Conservation (phyloP, 2,329 filamentous ascomycete species). For the Pseudonectria foliicola region DNA sequence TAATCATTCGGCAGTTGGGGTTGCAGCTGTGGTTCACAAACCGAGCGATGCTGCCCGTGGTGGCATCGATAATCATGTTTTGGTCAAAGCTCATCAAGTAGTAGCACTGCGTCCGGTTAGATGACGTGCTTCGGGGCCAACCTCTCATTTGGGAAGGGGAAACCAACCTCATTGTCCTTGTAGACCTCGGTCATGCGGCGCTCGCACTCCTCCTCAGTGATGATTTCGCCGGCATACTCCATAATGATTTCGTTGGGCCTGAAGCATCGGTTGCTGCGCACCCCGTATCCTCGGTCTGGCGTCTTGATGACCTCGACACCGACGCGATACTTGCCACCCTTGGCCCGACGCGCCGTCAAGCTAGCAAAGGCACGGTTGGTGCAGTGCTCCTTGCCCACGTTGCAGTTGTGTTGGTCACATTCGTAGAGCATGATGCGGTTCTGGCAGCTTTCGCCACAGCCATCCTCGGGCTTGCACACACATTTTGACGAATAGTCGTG, state of each 20-base stretch:
- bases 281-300: constrained; percentile 77
- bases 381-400: constrained; percentile 64
- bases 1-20: constrained; percentile 96
- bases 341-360: constrained; percentile 65
- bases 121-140: constrained; percentile 1
- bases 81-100: constrained; percentile 99
- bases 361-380: constrained; percentile 83
- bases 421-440: constrained; percentile 98
- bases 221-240: constrained; percentile 96
- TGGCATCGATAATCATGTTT: constrained; percentile 97
- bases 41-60: constrained; percentile 87
- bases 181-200: constrained; percentile 89
- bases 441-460: constrained; percentile 84
- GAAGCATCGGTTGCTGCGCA: constrained; percentile 85
- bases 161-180: constrained; percentile 79
- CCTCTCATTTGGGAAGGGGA: background rate
- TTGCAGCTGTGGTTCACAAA: constrained; percentile 98
- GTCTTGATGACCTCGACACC: constrained; percentile 96
- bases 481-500: constrained; percentile 72
- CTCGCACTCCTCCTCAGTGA: constrained; percentile 90
- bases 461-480: constrained; percentile 68
- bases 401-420: constrained; percentile 86
- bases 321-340: constrained; percentile 78
- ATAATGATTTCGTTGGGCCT: constrained; percentile 90
- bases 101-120: constrained; percentile 64